Conservation (phyloP, 208 protist species). For the Porcisia hertigi region DNA sequence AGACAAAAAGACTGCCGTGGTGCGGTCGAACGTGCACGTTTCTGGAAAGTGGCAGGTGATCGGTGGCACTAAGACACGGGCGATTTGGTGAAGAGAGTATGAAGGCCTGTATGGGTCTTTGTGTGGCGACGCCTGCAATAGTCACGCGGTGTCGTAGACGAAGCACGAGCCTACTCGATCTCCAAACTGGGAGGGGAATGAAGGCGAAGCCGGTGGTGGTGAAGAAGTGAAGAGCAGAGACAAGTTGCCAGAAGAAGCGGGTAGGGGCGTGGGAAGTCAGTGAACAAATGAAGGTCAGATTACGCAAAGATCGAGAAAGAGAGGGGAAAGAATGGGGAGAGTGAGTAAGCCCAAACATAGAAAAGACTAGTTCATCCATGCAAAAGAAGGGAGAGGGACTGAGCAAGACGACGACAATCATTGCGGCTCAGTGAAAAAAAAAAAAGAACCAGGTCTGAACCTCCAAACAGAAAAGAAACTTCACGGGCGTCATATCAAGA, state of each 20-base stretch:
- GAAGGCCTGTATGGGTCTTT: neutral
- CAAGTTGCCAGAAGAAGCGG: slow-evolving; percentile 14
- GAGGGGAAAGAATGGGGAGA: slow-evolving; percentile 4
- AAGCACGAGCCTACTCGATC: neutral
- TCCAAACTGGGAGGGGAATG: slow-evolving; percentile 3
- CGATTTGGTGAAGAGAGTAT: neutral
- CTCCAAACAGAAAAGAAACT: neutral
- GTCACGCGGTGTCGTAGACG: neutral
- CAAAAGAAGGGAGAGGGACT: neutral
- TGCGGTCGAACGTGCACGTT: neutral
- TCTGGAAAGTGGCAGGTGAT: neutral
- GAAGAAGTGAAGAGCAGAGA: slow-evolving; percentile 5
- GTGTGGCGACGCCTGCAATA: neutral
- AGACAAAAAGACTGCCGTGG: neutral
- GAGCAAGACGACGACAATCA: neutral
- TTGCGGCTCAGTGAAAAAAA: neutral
- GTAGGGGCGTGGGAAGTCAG: neutral
- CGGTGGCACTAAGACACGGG: neutral
- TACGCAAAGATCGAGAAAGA: slow-evolving; percentile 6
- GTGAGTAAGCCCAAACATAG: neutral
- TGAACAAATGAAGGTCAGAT: slow-evolving; percentile 5
- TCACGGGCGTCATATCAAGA: neutral
- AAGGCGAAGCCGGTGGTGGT: neutral
- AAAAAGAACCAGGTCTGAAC: neutral
- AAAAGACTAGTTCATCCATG: neutral